Conservation (phyloP, 1,284 basidiomycete species). For the Papiliotrema fonsecae region DNA sequence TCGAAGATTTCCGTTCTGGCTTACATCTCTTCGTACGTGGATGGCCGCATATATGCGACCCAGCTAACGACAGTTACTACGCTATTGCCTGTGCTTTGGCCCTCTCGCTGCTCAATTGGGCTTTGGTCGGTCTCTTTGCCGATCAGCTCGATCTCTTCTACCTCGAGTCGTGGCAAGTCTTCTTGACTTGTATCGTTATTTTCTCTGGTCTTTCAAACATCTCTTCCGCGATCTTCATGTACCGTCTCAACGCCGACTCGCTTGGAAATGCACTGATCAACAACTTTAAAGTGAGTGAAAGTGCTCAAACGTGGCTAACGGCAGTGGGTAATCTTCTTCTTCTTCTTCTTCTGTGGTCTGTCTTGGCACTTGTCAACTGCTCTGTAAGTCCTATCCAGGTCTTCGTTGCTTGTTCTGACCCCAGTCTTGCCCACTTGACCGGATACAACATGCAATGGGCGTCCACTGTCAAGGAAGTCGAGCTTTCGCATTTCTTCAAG, state of each 20-base stretch:
- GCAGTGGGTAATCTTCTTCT: slow-evolving; percentile 52
- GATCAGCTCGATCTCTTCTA: slow-evolving; percentile 37
- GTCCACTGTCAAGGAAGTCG: slow-evolving; percentile 51
- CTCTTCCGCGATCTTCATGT: slow-evolving; percentile 66
- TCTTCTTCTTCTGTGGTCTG: slow-evolving; percentile 79
- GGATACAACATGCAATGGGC: slow-evolving; percentile 65
- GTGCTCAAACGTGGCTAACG: not conserved
- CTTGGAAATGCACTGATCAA: slow-evolving; percentile 34
- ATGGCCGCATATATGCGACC: not conserved
- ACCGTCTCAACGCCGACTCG: slow-evolving; percentile 59
- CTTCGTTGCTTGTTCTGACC: too few relatives aligned
- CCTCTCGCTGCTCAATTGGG: slow-evolving; percentile 33
- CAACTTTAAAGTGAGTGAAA: slow-evolving; percentile 32
- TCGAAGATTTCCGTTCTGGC: slow-evolving; percentile 39
- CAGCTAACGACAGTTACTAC: slow-evolving; percentile 21
- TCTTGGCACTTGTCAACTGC: slow-evolving; percentile 68
- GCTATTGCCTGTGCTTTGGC: slow-evolving; percentile 35
- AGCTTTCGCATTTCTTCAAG: slow-evolving; percentile 78
- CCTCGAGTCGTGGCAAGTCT: slow-evolving; percentile 41
- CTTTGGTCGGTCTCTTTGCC: slow-evolving; percentile 33
- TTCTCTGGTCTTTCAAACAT: slow-evolving; percentile 71
- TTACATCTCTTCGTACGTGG: slow-evolving; percentile 34
- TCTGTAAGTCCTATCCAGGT: slow-evolving; percentile 41
- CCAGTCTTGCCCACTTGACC: slow-evolving; percentile 65
- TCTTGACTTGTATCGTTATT: slow-evolving; percentile 64